Evolutionary conservation across 495 filamentous ascomycete species (phyloP), one percentile per base, ranked within the genome.

Genomic region (Pyrenula aspistea): DNA sequence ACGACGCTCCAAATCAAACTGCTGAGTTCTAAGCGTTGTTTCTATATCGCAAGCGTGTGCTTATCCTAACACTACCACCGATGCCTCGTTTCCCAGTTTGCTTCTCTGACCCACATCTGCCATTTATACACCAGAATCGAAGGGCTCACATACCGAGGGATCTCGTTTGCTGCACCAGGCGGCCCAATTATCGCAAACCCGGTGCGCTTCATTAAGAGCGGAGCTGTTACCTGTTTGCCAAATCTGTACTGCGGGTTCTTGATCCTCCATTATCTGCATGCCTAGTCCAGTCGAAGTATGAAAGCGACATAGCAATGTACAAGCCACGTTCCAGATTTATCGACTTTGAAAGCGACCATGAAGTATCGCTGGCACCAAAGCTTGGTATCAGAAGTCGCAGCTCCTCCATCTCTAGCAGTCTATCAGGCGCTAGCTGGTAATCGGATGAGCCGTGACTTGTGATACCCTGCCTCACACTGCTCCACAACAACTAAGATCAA

Each of bases 271-370:
- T 60, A 78, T 75, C 60, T 76, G 70, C 19, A 77, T 59, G n/a
- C 72, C 71, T 25, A 79, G 66, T 2, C 76, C 74, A 51, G 71
- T 63, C 31, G 63, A 56, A 2, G 68, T 66, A 60, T 77, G 74
- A 69, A 71, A 77, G 71, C 74, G 57, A 78, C 72, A 61, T 82
- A 76, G 60, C 75, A 80, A 60, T 79, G 75, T 62, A 79, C 69
- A 10, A 79, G 58, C 75, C 77, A 80, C 12, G 68, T 71, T 0
- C 76, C 76, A 2, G 76, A 78, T 50, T 74, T 75, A 62, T 77
- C 65, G 15, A 76, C 76, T 67, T 78, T 67, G 62, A 83, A 84
- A 10, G 71, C 80, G 12, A 49, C 25, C 19, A 71, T 67, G 50
- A 79, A 56, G 62, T 74, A 68, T n/a, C n/a, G n/a, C n/a, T n/a